Percentiles rank a stretch among this genome's conserved stretches.
Conservation (phyloP, 495 filamentous ascomycete species). For the Lineolata rhizophorae region DNA sequence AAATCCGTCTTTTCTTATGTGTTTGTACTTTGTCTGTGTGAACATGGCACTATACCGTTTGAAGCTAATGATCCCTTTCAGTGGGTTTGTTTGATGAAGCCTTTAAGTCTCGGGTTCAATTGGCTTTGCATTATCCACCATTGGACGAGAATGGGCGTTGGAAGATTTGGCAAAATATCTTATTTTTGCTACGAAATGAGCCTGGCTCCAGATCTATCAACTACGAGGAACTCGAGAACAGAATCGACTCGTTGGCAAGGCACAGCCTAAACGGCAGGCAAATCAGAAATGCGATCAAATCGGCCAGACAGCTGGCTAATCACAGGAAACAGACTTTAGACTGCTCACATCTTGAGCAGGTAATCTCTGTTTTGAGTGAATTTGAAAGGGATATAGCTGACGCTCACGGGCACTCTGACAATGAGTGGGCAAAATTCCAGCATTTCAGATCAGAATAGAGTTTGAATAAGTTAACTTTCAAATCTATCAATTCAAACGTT, state of each 20-base stretch:
- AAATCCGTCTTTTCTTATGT: no score
- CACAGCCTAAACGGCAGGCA: constrained; percentile 22
- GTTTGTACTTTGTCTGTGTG: no score
- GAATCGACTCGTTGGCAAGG: constrained; percentile 5
- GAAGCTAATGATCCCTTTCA: no score
- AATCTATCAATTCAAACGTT: no score
- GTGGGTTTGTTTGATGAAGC: constrained; percentile 10
- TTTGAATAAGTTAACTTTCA: no score
- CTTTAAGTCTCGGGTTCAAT: constrained; percentile 11
- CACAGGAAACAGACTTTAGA: background rate
- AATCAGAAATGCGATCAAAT: constrained; percentile 19
- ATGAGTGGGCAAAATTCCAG: no score
- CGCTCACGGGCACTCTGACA: no score
- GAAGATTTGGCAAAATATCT: constrained; percentile 21
- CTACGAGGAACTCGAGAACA: constrained; percentile 8
- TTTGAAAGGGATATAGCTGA: no score
- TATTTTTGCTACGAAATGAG: constrained; percentile 12
- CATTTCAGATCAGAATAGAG: no score
- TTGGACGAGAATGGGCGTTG: constrained; percentile 7
- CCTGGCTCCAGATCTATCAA: constrained; percentile 10
- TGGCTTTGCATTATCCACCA: constrained; percentile 9
- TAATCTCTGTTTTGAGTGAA: background rate
- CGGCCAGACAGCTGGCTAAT: constrained; percentile 14
- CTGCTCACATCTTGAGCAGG: background rate
- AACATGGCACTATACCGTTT: no score